phyloP scores from a whole-genome alignment of 2,329 filamentous ascomycete genomes.

The Botryotinia convoluta region DNA sequence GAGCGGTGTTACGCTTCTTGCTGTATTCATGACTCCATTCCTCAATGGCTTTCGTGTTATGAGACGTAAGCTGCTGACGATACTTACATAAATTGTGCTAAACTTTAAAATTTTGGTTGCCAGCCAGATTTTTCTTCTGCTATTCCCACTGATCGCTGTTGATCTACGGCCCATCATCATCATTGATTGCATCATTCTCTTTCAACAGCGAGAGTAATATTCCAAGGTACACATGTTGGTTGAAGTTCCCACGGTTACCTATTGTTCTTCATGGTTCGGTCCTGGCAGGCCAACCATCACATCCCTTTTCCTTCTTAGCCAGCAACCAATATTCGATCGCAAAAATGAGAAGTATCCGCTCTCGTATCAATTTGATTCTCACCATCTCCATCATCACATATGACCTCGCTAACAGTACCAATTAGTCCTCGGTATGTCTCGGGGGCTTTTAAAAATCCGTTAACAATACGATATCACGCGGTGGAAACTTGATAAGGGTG shows the following conservation, averaged over 20 bases:
- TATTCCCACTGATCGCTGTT: background rate
- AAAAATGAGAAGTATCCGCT: background rate
- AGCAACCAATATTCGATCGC: background rate
- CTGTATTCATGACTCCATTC: background rate
- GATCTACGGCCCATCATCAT: background rate
- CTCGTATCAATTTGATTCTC: background rate
- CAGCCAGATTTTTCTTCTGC: background rate
- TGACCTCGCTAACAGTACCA: background rate
- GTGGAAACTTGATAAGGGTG: constrained; percentile 16
- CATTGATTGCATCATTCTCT: background rate
- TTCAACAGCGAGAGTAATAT: background rate
- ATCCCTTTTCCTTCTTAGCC: background rate
- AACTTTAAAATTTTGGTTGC: background rate
- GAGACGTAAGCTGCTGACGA: constrained; percentile 11
- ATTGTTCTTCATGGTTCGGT: background rate
- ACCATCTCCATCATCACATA: background rate
- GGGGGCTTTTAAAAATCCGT: background rate
- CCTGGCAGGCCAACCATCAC: background rate
- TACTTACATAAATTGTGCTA: background rate
- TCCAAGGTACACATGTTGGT: background rate
- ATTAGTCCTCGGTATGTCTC: constrained; percentile 12
- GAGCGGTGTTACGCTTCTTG: background rate
- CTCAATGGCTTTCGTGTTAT: background rate
- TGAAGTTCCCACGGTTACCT: background rate
- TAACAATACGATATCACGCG: background rate